Evolutionary conservation across 2,329 filamentous ascomycete genomes (phyloP), one percentile per base, ranked within the genome.

Genomic region (Microcyclospora pomicola): DNA sequence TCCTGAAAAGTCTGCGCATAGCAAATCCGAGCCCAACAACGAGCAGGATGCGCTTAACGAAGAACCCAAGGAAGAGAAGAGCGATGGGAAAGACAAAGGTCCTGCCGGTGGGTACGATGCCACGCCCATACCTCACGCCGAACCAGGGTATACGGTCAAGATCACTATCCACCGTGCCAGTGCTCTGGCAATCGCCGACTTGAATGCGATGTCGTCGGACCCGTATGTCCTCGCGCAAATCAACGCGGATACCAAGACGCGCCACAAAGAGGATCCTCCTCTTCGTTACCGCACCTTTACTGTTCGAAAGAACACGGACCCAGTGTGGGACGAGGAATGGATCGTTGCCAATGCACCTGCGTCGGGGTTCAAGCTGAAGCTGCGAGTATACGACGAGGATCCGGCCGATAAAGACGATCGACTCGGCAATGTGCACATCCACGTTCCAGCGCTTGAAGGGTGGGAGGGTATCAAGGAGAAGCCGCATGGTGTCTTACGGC

Each of bases 321-420:
- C 88, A 0, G 68, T 66, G 34, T 96, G 88, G 88, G 71, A 93
- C 34, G 75, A 79, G 29, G 73, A 84, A 42, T 96, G 88, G 88
- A 70, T 85, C 15, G 80, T 96, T 15, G 84, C 83, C 43, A 92
- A 94, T 49, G 72, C 95, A 2, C 87, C 88, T 0, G 66, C 77
- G 0, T 75, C 72, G 0, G 87, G 87, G 3, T 93, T 94, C 62
- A 72, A 70, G 40, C 69, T 96, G 49, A 94, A 94, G 57, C 85
- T 83, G 43, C 73, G 83, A 37, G 62, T 96, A 13, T 92, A 87
- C 60, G 88, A 96, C 53, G 88, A 96, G 58, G 88, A 96, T 60
- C 76, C 78, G 27, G 75, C 79, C 1, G 83, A 95, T 56, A 75
- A 81, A 47, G 82, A 96, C 54, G 88, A 96, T 60, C 72, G 84